Evolutionary conservation across 2,329 filamentous ascomycete species (phyloP).

Genomic region (Dactylellina cionopaga): DNA sequence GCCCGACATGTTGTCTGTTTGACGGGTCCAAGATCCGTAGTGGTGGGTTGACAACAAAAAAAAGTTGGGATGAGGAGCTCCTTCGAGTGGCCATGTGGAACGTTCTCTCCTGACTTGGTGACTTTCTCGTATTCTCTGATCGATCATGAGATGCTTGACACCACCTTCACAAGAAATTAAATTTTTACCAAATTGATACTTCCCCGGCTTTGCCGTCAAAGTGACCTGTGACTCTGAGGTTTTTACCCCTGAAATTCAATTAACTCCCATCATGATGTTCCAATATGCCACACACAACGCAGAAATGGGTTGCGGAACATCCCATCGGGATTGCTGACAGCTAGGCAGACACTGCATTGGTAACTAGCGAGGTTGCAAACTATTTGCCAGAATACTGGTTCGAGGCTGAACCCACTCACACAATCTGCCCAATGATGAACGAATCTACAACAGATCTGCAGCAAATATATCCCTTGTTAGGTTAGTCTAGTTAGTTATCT

Average conservation of each 20-base stretch:
- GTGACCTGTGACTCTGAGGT: constrained; percentile 11
- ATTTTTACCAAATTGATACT: not conserved
- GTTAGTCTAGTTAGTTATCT: no score
- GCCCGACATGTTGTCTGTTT: not conserved
- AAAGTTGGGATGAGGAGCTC: constrained; percentile 21
- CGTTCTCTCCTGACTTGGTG: not conserved
- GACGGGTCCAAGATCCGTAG: constrained; percentile 16
- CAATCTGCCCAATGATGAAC: not conserved
- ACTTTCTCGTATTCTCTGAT: not conserved
- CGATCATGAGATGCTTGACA: not conserved
- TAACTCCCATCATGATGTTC: not conserved
- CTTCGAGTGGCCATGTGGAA: constrained; percentile 24
- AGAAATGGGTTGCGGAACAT: constrained; percentile 9
- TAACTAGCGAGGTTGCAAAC: not conserved
- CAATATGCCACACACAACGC: constrained; percentile 30
- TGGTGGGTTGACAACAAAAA: constrained; percentile 11
- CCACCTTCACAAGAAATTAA: not conserved
- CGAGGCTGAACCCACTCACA: not conserved
- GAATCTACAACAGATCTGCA: no score
- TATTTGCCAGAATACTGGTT: constrained; percentile 12
- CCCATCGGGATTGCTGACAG: constrained; percentile 22
- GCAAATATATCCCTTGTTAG: no score
- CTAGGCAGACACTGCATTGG: constrained; percentile 26
- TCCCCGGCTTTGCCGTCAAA: constrained; percentile 12
- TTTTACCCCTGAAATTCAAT: constrained; percentile 38